Base-by-base conservation (phyloP, 495 filamentous ascomycete species). In the Cercophora newfieldiana region DNA sequence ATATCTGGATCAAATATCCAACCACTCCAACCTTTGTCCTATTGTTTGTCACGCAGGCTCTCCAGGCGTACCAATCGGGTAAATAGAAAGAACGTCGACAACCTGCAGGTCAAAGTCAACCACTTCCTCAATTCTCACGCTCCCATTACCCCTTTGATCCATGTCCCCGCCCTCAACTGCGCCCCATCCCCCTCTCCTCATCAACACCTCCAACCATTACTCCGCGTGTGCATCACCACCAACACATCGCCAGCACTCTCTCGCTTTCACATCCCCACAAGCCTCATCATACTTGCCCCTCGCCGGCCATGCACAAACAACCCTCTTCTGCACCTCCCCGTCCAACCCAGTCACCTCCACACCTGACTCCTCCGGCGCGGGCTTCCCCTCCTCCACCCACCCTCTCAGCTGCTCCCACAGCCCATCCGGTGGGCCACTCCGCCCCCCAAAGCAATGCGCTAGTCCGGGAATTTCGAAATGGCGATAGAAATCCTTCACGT, bases 351-450 rank as follows among this genome's bases (percentile, higher is more conserved):
- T 67, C 2, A 77, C 26, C 2, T 53, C 25, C 14, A 72, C 57
- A 0, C 70, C 70, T 7, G 63, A 56, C 0, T 44, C 28, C 16
- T 63, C 66, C 3, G 76, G 78, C 19, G 69, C 67, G 0, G 66
- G 2, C 49, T n/a, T 74, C 14, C 72, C 78, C 21, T 77, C 71
- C 58, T 78, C 78, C 0, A 80, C 78, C 76, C 78, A 80, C 0
- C 60, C 70, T 3, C 71, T 65, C 19, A 80, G 55, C 30, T 71
- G 61, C 14, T 61, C 69, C 37, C 75, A 78, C 18, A 77, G 53
- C 0, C 55, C 28, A 0, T 21, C 62, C 7, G 74, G 76, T 30
- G 68, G 63, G 3, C 69, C 71, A 47, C 72, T 71, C 2, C 22
- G 24, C 0, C 66, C 64, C 1, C 74, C 72, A 37, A 61, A 72